Percentiles rank a stretch among this genome's conserved stretches.
These are phyloP conservation scores for Carpinus viminea DNA, from an alignment of 306 rosid species.

Conservation along the genomic window DNA sequence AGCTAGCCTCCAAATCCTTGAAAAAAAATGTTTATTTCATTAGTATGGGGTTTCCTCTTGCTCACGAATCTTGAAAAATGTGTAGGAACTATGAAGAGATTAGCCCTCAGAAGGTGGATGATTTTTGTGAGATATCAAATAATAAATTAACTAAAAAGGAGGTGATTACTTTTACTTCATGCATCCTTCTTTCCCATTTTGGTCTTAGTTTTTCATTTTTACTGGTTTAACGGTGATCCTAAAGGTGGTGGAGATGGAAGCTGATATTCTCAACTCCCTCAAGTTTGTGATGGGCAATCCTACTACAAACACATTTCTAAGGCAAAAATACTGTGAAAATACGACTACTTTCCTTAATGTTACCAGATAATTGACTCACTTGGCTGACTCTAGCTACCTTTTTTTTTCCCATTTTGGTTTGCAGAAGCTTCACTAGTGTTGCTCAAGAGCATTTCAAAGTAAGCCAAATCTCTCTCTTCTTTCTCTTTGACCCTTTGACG, in stretches of 20 bases:
- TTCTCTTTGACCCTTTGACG: neutral
- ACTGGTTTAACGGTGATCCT: neutral
- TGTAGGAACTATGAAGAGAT: constrained; percentile 87
- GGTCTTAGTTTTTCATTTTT: neutral
- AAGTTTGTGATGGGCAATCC: constrained; percentile 87
- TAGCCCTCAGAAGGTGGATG: constrained; percentile 67
- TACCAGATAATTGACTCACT: neutral
- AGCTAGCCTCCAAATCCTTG: constrained; percentile 28
- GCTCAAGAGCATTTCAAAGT: constrained; percentile 60
- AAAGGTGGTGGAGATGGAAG: constrained; percentile 84
- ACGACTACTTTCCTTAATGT: neutral
- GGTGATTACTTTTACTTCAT: constrained; percentile 35
- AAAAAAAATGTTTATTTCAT: neutral
- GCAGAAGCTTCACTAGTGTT: constrained; percentile 62
- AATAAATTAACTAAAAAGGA: constrained; percentile 65
- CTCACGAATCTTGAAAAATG: neutral
- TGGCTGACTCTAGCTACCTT: neutral
- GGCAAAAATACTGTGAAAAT: constrained; percentile 34
- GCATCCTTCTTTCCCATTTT: neutral
- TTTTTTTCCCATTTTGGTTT: neutral
- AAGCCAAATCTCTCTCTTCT: constrained; percentile 12
- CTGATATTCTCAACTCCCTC: constrained; percentile 66
- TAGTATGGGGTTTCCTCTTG: neutral
- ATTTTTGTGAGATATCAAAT: constrained; percentile 69
- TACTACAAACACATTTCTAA: constrained; percentile 71